phyloP scores from a whole-genome alignment of 2,329 filamentous ascomycete genomes.

The Pseudocercospora musae region DNA sequence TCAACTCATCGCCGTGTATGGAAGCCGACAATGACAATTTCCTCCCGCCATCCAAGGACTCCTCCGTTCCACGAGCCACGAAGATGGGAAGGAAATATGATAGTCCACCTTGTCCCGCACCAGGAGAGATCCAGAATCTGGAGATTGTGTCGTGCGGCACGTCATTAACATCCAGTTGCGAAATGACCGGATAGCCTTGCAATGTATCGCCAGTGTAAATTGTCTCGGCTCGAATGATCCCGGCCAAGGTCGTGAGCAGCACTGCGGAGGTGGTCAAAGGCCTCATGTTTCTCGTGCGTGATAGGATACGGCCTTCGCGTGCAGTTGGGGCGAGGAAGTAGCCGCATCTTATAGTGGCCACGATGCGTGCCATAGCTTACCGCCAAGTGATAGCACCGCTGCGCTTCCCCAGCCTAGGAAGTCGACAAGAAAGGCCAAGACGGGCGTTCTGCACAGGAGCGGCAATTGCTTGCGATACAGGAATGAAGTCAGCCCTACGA shows the following conservation, averaged over 20 bases:
- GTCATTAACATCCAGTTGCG: slow-evolving; percentile 35
- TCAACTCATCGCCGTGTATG: slow-evolving; percentile 41
- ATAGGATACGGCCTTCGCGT: not conserved
- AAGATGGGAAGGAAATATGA: slow-evolving; percentile 39
- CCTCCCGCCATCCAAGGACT: slow-evolving; percentile 36
- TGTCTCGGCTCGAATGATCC: slow-evolving; percentile 6
- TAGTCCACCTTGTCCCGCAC: slow-evolving; percentile 39
- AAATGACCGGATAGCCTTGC: slow-evolving; percentile 24
- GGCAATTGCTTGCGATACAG: not conserved
- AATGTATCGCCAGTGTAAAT: slow-evolving; percentile 23
- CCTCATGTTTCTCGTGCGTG: not conserved
- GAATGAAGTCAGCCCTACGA: not conserved
- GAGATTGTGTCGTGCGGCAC: slow-evolving; percentile 38
- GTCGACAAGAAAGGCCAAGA: slow-evolving; percentile 20
- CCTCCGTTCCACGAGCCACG: slow-evolving; percentile 38
- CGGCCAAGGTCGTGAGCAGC: not conserved
- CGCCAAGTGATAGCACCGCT: slow-evolving; percentile 17
- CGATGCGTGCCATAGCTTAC: slow-evolving; percentile 7
- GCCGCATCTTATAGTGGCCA: slow-evolving; percentile 8
- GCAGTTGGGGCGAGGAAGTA: not conserved
- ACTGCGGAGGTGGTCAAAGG: not conserved
- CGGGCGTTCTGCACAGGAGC: slow-evolving; percentile 1
- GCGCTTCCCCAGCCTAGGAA: slow-evolving; percentile 15
- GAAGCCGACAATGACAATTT: slow-evolving; percentile 39
- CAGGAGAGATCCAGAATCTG: slow-evolving; percentile 39